These are phyloP conservation scores for Physcomitrellopsis africana DNA, from an alignment of 225 moss, liverwort and hornwort genomes.

Conservation along the genomic window DNA sequence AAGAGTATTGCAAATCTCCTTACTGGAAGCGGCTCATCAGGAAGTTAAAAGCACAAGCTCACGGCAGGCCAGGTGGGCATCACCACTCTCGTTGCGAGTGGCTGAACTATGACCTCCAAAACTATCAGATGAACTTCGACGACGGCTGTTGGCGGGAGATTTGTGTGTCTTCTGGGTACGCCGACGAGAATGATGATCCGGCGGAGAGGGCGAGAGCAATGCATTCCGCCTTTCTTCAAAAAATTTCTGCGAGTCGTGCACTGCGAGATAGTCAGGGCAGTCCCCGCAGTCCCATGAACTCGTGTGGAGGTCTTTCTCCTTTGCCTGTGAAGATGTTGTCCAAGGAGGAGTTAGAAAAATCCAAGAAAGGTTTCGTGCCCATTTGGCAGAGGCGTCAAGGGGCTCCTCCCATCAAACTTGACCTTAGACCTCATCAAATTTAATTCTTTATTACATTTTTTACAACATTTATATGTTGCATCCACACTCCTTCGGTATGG, in stretches of 20 bases:
- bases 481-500: too few species aligned
- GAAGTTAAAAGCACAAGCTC: slow-evolving; percentile 34
- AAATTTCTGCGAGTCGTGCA: slow-evolving; percentile 28
- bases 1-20: slow-evolving; percentile 24
- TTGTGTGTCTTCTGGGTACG: background rate
- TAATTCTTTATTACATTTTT: too few species aligned
- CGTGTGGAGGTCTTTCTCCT: background rate
- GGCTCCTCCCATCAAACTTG: slow-evolving; percentile 30
- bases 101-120: slow-evolving; percentile 29
- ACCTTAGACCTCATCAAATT: slow-evolving; percentile 22
- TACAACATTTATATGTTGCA: too few species aligned
- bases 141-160: slow-evolving; percentile 21
- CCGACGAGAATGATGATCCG: slow-evolving; percentile 25
- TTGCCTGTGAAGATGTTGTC: background rate
- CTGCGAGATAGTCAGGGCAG: slow-evolving; percentile 11
- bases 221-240: slow-evolving; percentile 34
- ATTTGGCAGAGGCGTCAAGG: slow-evolving; percentile 28
- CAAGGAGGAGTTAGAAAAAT: slow-evolving; percentile 25
- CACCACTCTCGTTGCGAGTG: slow-evolving; percentile 21
- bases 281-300: background rate
- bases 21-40: slow-evolving; percentile 30
- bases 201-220: slow-evolving; percentile 19
- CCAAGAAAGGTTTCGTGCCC: slow-evolving; percentile 25
- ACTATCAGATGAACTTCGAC: slow-evolving; percentile 43
- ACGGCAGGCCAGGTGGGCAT: background rate